phyloP scores from a whole-genome alignment of 106 monocot genomes.

The Alisma plantagoaquatica region DNA sequence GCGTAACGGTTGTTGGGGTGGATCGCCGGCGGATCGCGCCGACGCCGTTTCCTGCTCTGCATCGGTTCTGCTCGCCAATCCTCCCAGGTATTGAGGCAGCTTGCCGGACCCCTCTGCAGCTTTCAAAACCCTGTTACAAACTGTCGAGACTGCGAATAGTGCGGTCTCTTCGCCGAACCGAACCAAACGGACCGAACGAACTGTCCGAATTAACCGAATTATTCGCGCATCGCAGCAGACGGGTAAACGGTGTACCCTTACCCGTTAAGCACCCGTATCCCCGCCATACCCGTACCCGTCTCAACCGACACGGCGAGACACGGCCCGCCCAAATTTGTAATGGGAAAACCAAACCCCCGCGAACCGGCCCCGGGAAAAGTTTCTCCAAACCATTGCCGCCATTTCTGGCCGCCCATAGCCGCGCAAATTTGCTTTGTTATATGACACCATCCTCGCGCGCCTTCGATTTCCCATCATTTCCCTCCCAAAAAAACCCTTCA shows the following conservation, averaged over 20 bases:
- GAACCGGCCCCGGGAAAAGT: neutral
- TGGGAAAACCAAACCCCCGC: neutral
- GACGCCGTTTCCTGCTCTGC: constrained; percentile 63
- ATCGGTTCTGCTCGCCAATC: constrained; percentile 10
- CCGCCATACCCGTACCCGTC: constrained; percentile 1
- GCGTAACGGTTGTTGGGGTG: constrained; percentile 72
- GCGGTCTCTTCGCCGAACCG: neutral
- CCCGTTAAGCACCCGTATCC: too few relatives aligned
- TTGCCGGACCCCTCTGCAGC: neutral
- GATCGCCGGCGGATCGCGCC: constrained; percentile 36
- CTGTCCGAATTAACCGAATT: neutral
- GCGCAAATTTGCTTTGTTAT: too few relatives aligned
- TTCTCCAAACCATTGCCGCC: neutral
- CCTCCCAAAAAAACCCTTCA: neutral
- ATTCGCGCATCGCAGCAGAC: too few relatives aligned
- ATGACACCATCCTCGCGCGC: too few relatives aligned
- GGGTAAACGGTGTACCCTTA: too few relatives aligned
- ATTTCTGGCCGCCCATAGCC: too few relatives aligned
- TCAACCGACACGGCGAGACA: too few relatives aligned
- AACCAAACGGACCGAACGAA: neutral
- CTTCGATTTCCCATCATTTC: neutral
- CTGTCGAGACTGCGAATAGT: neutral
- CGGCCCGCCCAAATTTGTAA: too few relatives aligned
- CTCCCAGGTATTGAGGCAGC: neutral
- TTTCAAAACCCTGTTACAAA: neutral